Evolutionary conservation across 1,284 basidiomycete species (phyloP).

Genomic region (Amylostereum chailletii): DNA sequence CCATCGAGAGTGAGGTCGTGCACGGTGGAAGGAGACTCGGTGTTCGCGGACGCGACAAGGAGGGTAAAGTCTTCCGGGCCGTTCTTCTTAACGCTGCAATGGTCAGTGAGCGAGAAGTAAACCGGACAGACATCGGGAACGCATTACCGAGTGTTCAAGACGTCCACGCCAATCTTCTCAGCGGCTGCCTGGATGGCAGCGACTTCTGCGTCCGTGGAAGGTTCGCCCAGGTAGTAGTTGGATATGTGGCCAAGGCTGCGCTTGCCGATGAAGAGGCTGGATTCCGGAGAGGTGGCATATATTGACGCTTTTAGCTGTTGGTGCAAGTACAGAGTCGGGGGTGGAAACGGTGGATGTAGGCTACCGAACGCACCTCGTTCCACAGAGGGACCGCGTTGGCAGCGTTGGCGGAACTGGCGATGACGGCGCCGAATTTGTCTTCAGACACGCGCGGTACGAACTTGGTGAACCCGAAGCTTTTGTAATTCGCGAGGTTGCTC

Average conservation of each 20-base stretch:
- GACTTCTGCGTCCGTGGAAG: slow-evolving; percentile 67
- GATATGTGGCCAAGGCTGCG: slow-evolving; percentile 67
- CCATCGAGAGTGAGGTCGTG: slow-evolving; percentile 39
- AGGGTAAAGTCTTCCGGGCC: slow-evolving; percentile 52
- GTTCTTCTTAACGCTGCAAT: slow-evolving; percentile 57
- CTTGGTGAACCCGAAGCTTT: slow-evolving; percentile 77
- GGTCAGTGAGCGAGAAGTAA: neutral
- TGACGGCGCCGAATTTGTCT: slow-evolving; percentile 53
- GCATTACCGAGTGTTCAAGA: slow-evolving; percentile 72
- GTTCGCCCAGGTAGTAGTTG: slow-evolving; percentile 74
- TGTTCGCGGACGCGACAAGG: slow-evolving; percentile 60
- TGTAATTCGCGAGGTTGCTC: slow-evolving; percentile 74
- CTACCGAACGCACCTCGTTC: slow-evolving; percentile 34
- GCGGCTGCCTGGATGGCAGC: slow-evolving; percentile 63
- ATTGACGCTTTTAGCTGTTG: slow-evolving; percentile 63
- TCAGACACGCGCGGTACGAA: slow-evolving; percentile 63
- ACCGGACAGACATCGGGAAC: neutral
- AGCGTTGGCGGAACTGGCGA: slow-evolving; percentile 51
- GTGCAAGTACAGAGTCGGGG: neutral
- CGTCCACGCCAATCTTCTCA: slow-evolving; percentile 63
- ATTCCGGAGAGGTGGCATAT: slow-evolving; percentile 56
- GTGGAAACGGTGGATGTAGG: neutral
- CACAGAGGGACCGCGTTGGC: slow-evolving; percentile 50
- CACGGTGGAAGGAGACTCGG: slow-evolving; percentile 23
- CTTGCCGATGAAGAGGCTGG: slow-evolving; percentile 69